Percentiles rank a stretch among this genome's conserved stretches.
phyloP scores from a whole-genome alignment of 345 rosid genomes.

The Sisymbrium irio region DNA sequence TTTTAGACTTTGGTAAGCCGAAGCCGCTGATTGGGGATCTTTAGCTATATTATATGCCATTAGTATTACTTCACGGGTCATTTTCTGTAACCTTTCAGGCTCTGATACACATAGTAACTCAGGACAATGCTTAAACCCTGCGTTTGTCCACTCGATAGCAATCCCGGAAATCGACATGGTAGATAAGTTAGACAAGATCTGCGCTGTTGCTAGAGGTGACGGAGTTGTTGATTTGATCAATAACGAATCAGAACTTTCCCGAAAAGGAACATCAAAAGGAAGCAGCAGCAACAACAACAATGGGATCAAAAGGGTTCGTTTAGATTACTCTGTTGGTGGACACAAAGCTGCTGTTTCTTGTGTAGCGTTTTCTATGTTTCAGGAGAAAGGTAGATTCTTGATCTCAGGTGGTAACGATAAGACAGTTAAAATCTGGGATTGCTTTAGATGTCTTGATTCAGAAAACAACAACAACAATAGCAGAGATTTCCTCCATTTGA shows the following conservation, averaged over 20 bases:
- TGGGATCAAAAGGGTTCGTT: constrained; percentile 50
- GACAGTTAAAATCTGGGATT: constrained; percentile 75
- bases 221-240: constrained; percentile 67
- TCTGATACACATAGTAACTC: constrained; percentile 32
- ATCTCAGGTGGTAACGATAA: constrained; percentile 91
- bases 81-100: constrained; percentile 40
- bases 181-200: constrained; percentile 59
- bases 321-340: constrained; percentile 81
- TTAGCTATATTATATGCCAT: neutral
- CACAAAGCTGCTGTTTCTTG: constrained; percentile 87
- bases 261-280: constrained; percentile 52
- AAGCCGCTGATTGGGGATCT: neutral
- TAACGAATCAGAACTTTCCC: constrained; percentile 60
- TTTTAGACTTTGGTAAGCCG: constrained; percentile 66
- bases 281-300: constrained; percentile 27
- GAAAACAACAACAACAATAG: constrained; percentile 31
- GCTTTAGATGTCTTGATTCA: constrained; percentile 44
- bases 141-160: constrained; percentile 79
- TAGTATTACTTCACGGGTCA: neutral
- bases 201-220: constrained; percentile 83
- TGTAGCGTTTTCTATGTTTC: constrained; percentile 70
- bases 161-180: constrained; percentile 78
- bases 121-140: constrained; percentile 80
- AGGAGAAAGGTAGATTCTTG: constrained; percentile 67
- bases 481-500: constrained; percentile 46